A percentile compares a stretch with the other conserved stretches of the same genome.
These are phyloP conservation scores for Didymella glomerata DNA, from an alignment of 2,329 filamentous ascomycete species.

Conservation along the genomic window DNA sequence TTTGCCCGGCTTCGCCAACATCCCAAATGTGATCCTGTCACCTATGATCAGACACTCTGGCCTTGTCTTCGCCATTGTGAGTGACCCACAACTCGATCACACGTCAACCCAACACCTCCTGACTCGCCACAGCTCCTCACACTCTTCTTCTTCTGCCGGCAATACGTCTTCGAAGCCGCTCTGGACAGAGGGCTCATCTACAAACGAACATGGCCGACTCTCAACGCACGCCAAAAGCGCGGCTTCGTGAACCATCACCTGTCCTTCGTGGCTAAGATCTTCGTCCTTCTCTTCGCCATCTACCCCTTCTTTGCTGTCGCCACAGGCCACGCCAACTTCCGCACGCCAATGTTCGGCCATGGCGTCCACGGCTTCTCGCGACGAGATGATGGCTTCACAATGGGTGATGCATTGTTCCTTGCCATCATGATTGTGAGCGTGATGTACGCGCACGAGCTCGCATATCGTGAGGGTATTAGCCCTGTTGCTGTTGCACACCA, in stretches of 20 bases:
- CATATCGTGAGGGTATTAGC: conserved; percentile 17
- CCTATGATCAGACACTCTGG: conserved; percentile 17
- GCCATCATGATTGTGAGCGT: conserved; percentile 21
- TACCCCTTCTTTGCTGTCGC: conserved; percentile 19
- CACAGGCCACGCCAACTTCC: conserved; percentile 12
- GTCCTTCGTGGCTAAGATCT: conserved; percentile 12
- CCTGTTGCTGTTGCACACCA: conserved; percentile 19
- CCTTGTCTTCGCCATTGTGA: conserved; percentile 18
- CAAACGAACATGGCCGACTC: conserved; percentile 15
- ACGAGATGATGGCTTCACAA: conserved; percentile 8
- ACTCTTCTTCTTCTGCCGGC: conserved; percentile 14
- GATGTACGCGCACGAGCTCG: conserved; percentile 20
- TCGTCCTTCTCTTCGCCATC: conserved; percentile 21
- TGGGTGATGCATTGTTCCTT: conserved; percentile 18
- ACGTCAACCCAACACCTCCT: neutral
- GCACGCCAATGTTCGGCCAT: conserved; percentile 9
- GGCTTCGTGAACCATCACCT: conserved; percentile 20
- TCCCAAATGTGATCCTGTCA: conserved; percentile 13
- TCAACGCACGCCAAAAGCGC: conserved; percentile 17
- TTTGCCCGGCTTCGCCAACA: conserved; percentile 10
- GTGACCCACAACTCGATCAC: neutral
- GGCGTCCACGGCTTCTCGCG: neutral
- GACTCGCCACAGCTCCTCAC: conserved; percentile 6
- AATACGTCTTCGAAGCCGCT: conserved; percentile 18
- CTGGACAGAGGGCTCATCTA: conserved; percentile 12